A percentile compares a stretch with the other conserved stretches of the same genome.
Evolutionary conservation across 176 grass and related monocot genomes (phyloP).

Genomic region (Aegilops sharonensis): DNA sequence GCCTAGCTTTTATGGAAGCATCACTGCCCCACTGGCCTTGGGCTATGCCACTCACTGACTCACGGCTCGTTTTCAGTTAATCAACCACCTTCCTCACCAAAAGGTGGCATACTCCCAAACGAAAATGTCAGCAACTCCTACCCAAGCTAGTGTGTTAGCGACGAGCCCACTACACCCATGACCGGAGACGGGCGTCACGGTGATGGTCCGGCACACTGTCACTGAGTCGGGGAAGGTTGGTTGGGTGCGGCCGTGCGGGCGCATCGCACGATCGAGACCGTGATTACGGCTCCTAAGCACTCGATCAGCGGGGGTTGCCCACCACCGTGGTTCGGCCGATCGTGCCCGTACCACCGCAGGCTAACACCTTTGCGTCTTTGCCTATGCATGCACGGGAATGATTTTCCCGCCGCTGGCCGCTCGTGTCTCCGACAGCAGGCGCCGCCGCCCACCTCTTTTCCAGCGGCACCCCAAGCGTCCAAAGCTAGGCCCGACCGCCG

Average conservation of each 20-base stretch:
- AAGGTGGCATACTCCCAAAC: not conserved
- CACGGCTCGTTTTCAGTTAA: not conserved
- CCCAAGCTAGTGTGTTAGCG: not conserved
- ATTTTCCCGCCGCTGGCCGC: not conserved
- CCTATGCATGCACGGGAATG: not conserved
- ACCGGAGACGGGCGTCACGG: constrained; percentile 6
- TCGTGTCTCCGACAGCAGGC: not conserved
- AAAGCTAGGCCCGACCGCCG: not conserved
- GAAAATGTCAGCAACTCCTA: not conserved
- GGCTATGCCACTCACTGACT: not conserved
- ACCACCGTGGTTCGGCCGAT: constrained; percentile 10
- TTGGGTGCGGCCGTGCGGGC: not conserved
- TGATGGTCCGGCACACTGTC: not conserved
- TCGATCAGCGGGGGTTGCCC: not conserved
- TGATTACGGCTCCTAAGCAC: not conserved
- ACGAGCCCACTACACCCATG: not conserved
- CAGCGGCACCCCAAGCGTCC: not conserved
- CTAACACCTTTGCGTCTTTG: not conserved
- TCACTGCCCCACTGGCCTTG: constrained; percentile 20
- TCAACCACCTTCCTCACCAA: not conserved
- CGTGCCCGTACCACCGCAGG: not conserved
- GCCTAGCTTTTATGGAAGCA: constrained; percentile 36
- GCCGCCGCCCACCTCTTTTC: constrained; percentile 31
- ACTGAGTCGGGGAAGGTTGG: not conserved
- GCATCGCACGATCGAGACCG: not conserved